Percentiles rank a stretch among this genome's conserved stretches.
These are phyloP conservation scores for Forsythia suspensa DNA, from an alignment of 257 asterid genomes.

Conservation along the genomic window DNA sequence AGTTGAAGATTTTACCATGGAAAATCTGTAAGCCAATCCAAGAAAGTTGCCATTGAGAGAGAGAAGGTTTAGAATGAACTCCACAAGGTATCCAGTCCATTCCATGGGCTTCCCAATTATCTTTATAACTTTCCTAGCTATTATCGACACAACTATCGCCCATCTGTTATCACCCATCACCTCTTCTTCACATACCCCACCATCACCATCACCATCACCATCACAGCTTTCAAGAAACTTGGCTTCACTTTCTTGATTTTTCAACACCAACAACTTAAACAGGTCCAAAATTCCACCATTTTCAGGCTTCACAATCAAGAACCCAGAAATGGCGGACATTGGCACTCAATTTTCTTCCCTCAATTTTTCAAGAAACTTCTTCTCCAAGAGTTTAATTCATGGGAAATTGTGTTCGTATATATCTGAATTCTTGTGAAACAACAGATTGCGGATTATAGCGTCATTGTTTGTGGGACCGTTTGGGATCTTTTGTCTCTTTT, in stretches of 20 bases:
- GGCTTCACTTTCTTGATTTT: slow-evolving; percentile 38
- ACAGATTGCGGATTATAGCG: no score
- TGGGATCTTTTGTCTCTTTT: no score
- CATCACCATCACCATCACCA: slow-evolving; percentile 19
- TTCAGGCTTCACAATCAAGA: slow-evolving; percentile 58
- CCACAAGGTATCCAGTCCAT: slow-evolving; percentile 63
- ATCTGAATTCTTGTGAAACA: no score
- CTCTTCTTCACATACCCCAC: slow-evolving; percentile 24
- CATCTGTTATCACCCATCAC: slow-evolving; percentile 41
- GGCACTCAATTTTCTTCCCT: neutral
- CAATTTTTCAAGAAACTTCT: neutral
- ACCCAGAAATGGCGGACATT: slow-evolving; percentile 32
- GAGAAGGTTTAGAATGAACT: slow-evolving; percentile 71
- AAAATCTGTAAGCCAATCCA: slow-evolving; percentile 55
- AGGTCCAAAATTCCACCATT: slow-evolving; percentile 79
- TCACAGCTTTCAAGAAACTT: slow-evolving; percentile 52
- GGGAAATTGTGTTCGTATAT: no score
- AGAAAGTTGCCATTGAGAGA: slow-evolving; percentile 64
- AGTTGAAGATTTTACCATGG: slow-evolving; percentile 43
- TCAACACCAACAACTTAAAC: slow-evolving; percentile 44
- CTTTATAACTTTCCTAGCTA: slow-evolving; percentile 63
- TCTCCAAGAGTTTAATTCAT: no score
- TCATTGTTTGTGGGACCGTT: no score
- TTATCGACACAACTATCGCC: slow-evolving; percentile 74
- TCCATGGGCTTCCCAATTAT: slow-evolving; percentile 70